Evolutionary conservation across 257 asterid genomes (phyloP), one percentile per base, ranked within the genome.

Genomic region (Penstemon newberryi): DNA sequence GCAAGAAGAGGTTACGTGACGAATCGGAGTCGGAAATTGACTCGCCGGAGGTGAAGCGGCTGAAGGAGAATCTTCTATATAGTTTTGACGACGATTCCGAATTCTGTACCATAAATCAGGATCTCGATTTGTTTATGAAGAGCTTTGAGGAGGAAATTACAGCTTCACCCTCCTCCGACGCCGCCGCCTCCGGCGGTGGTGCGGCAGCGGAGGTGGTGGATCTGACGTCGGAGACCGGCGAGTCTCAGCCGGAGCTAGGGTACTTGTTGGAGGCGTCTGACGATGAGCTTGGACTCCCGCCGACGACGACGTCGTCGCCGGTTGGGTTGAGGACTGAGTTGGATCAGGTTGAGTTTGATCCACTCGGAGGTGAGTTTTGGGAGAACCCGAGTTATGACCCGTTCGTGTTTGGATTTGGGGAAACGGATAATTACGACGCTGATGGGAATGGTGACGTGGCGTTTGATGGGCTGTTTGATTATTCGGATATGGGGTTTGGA

Each of bases 211-310:
- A 49, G 64, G 69, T 63, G 47, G 82, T 56, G 8, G 92, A 84
- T 62, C 70, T 75, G 33, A 60, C 80, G 38, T 75, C 80, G 77
- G 87, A 78, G 6, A 59, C 83, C 75, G 85, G 85, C 50, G 88
- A 82, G 12, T 75, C 89, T 0, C 76, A 64, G 75, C 83, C 84
- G 76, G 87, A 87, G 43, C 77, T 88, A 7, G 92, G 90, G 8
- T 88, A 65, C 70, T 74, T 86, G 57, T 41, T 86, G 65, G 94
- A 73, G 70, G 97, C 97, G 2, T 83, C 96, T 0, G 97, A 90
- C 12, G 95, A 90, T 4, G 95, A 87, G 69, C 85, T 88, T 5
- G 94, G 94, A 5, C 77, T 88, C 9, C 97, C 97, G 13, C 92
- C 94, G 44, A 67, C 87, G 33, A 40, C 63, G 55, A 25, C 33